These are phyloP conservation scores for Fusarium nurragi DNA, from an alignment of 2,329 filamentous ascomycete species.

Conservation along the genomic window DNA sequence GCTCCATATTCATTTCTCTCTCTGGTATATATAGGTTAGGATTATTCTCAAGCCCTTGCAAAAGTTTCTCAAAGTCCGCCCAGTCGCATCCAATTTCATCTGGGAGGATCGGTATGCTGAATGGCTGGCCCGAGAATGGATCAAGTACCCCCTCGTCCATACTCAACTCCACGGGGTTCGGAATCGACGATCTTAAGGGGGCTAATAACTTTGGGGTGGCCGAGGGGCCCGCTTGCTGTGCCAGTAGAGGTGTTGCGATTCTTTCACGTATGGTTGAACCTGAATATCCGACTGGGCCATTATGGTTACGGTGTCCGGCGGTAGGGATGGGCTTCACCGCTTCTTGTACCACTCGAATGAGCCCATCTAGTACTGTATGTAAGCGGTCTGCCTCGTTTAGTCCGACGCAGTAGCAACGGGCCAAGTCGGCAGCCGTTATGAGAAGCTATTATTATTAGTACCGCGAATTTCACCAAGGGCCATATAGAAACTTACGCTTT, in stretches of 20 bases:
- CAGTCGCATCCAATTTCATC: conserved; percentile 16
- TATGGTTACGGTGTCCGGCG: accelerated
- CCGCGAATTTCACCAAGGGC: accelerated
- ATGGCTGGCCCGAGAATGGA: background rate
- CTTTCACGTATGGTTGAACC: accelerated
- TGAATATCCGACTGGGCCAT: accelerated
- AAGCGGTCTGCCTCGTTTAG: background rate
- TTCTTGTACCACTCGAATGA: background rate
- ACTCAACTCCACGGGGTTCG: accelerated
- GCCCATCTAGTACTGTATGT: background rate
- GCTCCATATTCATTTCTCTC: background rate
- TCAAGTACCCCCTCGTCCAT: background rate
- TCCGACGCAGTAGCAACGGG: background rate
- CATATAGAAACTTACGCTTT: background rate
- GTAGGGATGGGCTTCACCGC: background rate
- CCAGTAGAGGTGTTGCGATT: accelerated
- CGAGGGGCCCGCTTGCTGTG: accelerated
- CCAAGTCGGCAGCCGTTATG: background rate
- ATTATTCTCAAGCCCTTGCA: conserved; percentile 7
- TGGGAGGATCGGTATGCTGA: background rate
- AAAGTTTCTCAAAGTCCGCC: conserved; percentile 8
- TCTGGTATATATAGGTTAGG: background rate
- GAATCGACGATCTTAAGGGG: accelerated
- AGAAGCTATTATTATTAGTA: background rate
- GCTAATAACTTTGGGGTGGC: background rate